Evolutionary conservation across 2,329 filamentous ascomycete species (phyloP), one percentile per base, ranked within the genome.

Genomic region (Reticulascus tulasneorum): DNA sequence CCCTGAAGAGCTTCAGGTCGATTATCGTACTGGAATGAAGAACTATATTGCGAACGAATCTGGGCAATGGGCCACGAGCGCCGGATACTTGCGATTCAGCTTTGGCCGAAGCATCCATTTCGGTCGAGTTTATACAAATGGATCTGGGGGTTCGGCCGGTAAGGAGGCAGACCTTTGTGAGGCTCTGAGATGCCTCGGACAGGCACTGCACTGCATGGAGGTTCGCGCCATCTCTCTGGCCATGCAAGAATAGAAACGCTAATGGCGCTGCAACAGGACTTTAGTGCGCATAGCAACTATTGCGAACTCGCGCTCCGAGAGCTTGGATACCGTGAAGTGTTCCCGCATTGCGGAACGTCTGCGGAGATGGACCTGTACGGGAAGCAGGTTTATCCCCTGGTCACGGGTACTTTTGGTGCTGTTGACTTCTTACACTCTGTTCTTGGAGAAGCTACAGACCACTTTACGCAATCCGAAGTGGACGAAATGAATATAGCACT

Each of bases 31-130:
- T 1, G 90, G 90, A n/a, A 95, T 98, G 91, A 98, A 97, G 64
- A 97, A 97, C 59, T 98, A 98, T 60, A 97, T 98, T 48, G 82
- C 91, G 42, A 97, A 96, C 53, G 91, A 97, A 58, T 69, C 66
- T 11, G 87, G 89, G 5, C 75, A 78, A 25, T 96, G 90, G 86
- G 87, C 90, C 2, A 98, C 93, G 15, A 95, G 89, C 45, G 70
- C 86, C 7, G 90, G 86, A 24, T 96, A 91, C 53, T 73, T 95
- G 41, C 80, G 82, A 48, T 86, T 79, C 62, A 89, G 84, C 50
- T 71, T 93, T 44, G 72, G 73, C 11, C 77, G 85, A 41, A 78
- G 82, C 55, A 85, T 91, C 44, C 86, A 91, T 60, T 89, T 77
- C 49, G 86, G 86, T 11, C 75, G 86, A 23, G 62, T 86, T 19